Evolutionary conservation across 2,329 filamentous ascomycete genomes (phyloP), one percentile per base, ranked within the genome.

Genomic region (Colletotrichum sp.): DNA sequence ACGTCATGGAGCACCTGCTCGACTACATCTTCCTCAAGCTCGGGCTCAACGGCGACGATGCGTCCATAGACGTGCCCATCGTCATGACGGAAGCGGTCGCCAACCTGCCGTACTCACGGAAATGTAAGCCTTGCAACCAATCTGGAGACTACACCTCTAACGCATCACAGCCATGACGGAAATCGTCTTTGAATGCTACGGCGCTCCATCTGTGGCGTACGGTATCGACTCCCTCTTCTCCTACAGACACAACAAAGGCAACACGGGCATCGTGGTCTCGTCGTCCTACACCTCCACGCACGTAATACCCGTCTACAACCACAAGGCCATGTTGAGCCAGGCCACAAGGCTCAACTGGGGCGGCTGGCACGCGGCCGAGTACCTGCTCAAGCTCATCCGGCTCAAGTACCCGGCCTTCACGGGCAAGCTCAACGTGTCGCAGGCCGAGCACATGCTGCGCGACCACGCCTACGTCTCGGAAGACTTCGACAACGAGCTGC

Each of bases 211-310:
- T 3, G 90, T 98, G 30, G 95, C 96, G 22, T 98, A 97, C 85
- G 97, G 97, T 68, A 96, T 99, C 86, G 97, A 99, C 84, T 98
- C 96, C 13, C 91, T 99, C 36, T 99, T 99, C 87, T 98, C 96
- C 24, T 99, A 98, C 87, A 90, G 93, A 77, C 95, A 98, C 87
- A 99, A 99, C 83, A 92, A 94, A 77, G 97, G 97, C 77, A 92
- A 90, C 67, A 96, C 95, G 30, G 97, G 97, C 8, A 88, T 99
- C 26, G 94, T 99, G 48, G 91, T 99, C 36, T 98, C 95, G 3
- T 98, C 96, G 1, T 98, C 96, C 5, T 94, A 98, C 83, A 98
- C 95, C 62, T 95, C 97, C 4, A 99, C 97, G 8, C 96, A 99
- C 84, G 89, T 99, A 24, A 98, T 99, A 79, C 97, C 97, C 2